Evolutionary conservation across 192 early-diverging fungal genomes (phyloP).

Genomic region (Coemansia sp.): DNA sequence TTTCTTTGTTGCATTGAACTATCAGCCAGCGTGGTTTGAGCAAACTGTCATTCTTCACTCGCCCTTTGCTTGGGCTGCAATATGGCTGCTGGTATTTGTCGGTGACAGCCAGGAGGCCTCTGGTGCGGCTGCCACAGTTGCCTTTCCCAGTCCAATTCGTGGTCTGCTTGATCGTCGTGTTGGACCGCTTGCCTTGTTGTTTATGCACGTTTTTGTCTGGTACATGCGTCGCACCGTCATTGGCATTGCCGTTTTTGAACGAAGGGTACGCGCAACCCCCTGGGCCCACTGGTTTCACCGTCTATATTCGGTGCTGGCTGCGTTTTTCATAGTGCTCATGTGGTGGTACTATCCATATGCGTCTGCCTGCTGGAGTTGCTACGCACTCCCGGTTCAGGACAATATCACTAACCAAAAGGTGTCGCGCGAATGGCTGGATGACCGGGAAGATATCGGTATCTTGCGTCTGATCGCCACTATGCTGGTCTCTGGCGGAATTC

Average conservation of each 20-base stretch:
- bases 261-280: constrained; percentile 30
- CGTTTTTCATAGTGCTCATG: constrained; percentile 21
- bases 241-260: constrained; percentile 49
- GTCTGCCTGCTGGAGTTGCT: constrained; percentile 25
- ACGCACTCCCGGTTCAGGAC: not conserved
- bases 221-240: constrained; percentile 50
- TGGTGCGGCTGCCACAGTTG: constrained; percentile 4
- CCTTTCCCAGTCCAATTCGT: constrained; percentile 13
- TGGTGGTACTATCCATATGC: constrained; percentile 47
- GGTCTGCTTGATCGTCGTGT: constrained; percentile 32
- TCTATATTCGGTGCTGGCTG: constrained; percentile 42
- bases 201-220: constrained; percentile 52
- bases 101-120: constrained; percentile 23
- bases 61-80: constrained; percentile 52
- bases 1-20: constrained; percentile 44
- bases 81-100: constrained; percentile 41
- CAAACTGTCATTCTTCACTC: constrained; percentile 35
- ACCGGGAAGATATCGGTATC: constrained; percentile 20
- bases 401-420: constrained; percentile 1
- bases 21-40: constrained; percentile 36
- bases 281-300: constrained; percentile 39
- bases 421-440: constrained; percentile 22
- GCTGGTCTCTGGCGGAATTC: constrained; percentile 38
- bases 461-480: constrained; percentile 25
- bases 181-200: constrained; percentile 23